Evolutionary conservation across 1,284 basidiomycete species (phyloP).

Genomic region (Coriolopsis trogii): DNA sequence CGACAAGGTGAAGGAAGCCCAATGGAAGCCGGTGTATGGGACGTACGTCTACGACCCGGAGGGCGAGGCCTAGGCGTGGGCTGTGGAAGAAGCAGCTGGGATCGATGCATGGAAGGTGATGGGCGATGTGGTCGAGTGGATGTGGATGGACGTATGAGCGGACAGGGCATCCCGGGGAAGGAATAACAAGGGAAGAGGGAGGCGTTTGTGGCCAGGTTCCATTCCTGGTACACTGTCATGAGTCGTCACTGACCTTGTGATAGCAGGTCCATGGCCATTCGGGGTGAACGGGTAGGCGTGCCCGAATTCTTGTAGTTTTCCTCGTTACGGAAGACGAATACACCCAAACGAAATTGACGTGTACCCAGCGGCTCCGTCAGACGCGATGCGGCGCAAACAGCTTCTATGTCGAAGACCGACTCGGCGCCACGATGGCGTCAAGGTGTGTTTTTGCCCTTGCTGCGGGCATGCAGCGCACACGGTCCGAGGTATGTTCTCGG

Average conservation of each 20-base stretch:
- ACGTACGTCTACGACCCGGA: constrained; percentile 66
- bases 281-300: not conserved
- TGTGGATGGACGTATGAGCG: not conserved
- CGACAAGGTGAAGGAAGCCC: constrained; percentile 49
- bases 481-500: not conserved
- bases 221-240: constrained; percentile 6
- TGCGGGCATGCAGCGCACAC: not conserved
- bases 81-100: not conserved
- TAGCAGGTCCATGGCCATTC: not conserved
- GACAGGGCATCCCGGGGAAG: constrained; percentile 1
- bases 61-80: constrained; percentile 39
- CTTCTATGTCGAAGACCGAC: no score
- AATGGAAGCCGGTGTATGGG: constrained; percentile 66
- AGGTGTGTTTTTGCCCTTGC: not conserved
- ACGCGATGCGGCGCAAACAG: constrained; percentile 8
- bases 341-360: no score
- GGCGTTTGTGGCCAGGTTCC: constrained; percentile 5
- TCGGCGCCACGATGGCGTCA: constrained; percentile 4
- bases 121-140: not conserved
- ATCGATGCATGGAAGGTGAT: not conserved
- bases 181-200: not conserved
- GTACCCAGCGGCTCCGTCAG: constrained; percentile 8
- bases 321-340: no score
- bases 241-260: not conserved
- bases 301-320: not conserved